Evolutionary conservation across 352 stramenopile species (phyloP), one percentile per base, ranked within the genome.

Genomic region (Pythium brachiatum): DNA sequence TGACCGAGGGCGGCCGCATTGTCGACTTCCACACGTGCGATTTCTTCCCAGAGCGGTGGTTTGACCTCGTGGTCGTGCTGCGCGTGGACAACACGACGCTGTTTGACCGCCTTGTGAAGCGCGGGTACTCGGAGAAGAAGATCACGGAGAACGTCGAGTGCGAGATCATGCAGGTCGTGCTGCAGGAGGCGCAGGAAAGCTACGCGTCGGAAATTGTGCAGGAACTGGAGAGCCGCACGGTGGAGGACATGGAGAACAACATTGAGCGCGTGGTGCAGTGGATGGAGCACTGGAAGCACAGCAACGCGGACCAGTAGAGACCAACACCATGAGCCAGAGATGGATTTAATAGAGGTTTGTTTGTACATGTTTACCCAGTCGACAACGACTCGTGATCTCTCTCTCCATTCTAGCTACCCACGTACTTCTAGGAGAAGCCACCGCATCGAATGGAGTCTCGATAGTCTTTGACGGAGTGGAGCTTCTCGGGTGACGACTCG

Each of bases 81-180:
- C 76, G 92, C 52, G 81, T 94, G 32, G 90, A 97, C 60, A 99
- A 86, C 75, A 98, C 89, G 66, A 95, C 79, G 64, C 82, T 97
- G n/a, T 97, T 93, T 55, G 89, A 97, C 64, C 84, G 89, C 12
- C 74, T 97, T 34, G 72, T 84, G 32, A 81, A 82, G 61, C 85
- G 89, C 62, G 94, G 94, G 26, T 99, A 99, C 75, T 92, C 75
- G 60, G 86, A 98, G 56, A 97, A 97, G 72, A 99, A 99, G 66
- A 75, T 97, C 66, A 67, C 68, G 16, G 96, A 99, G 74, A 99
- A 99, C 72, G 92, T 98, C 70, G 83, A 98, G 75, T 98, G 92
- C 62, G 97, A 99, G 80, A 99, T 99, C 72, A 99, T 99, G 96
- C 90, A 96, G 74, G 92, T 99, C 9, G 90, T 99, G 53, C 73